Conservation (phyloP, 2,329 filamentous ascomycete species). For the Diaporthe helianthi region DNA sequence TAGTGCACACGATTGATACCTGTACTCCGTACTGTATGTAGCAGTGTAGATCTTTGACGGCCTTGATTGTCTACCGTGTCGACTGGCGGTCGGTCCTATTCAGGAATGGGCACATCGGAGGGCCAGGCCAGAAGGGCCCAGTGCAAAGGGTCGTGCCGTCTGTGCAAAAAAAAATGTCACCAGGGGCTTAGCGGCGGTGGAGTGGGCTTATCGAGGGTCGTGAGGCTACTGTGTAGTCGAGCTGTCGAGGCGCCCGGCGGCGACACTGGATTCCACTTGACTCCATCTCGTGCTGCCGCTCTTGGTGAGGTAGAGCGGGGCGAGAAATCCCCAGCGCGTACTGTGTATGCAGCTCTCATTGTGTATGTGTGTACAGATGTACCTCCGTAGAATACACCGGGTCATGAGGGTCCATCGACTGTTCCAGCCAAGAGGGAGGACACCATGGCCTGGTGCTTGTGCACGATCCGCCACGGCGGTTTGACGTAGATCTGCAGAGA, state of each 20-base stretch:
- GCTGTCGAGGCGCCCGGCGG: conserved; percentile 24
- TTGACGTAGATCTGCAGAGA: not conserved
- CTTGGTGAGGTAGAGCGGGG: not conserved
- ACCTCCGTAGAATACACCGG: too few relatives aligned
- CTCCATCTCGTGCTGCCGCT: conserved; percentile 1
- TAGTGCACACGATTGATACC: not conserved
- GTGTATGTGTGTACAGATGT: not conserved
- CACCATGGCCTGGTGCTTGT: not conserved
- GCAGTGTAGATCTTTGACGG: not conserved
- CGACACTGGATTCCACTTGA: not conserved
- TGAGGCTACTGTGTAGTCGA: too few relatives aligned
- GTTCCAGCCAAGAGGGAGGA: not conserved
- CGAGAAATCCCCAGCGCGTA: not conserved
- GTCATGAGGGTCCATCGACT: too few relatives aligned
- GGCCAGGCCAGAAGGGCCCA: too few relatives aligned
- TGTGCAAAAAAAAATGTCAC: not conserved
- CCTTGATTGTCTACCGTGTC: conserved; percentile 6
- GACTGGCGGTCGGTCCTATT: conserved; percentile 8
- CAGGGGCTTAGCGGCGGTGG: conserved; percentile 21
- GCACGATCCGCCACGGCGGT: not conserved
- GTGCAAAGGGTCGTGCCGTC: conserved; percentile 4
- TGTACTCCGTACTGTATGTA: not conserved
- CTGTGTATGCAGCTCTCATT: not conserved
- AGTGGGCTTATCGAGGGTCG: conserved; percentile 10
- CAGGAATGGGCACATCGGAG: conserved; percentile 2